phyloP scores from a whole-genome alignment of 495 filamentous ascomycete species.

The Pseudevernia furfuracea region DNA sequence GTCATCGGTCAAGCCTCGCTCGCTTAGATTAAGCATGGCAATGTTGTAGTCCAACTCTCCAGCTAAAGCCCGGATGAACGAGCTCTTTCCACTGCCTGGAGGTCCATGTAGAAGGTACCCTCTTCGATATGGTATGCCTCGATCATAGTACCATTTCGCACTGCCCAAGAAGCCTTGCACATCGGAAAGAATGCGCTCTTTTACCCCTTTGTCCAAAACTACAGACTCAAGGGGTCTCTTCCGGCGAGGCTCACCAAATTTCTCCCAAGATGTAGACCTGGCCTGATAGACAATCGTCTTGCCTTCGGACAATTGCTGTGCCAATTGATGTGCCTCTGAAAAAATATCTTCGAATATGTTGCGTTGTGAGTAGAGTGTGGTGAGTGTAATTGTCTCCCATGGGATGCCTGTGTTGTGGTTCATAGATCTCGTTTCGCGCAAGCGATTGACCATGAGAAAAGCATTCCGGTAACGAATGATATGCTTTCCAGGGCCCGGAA shows the following conservation, averaged over 20 bases:
- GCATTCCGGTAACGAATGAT: slow-evolving; percentile 77
- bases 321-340: slow-evolving; percentile 70
- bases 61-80: slow-evolving; percentile 91
- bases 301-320: slow-evolving; percentile 70
- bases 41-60: slow-evolving; percentile 91
- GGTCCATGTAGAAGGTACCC: slow-evolving; percentile 93
- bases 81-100: slow-evolving; percentile 90
- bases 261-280: slow-evolving; percentile 69
- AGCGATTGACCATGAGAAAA: slow-evolving; percentile 76
- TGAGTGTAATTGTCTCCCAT: slow-evolving; percentile 89
- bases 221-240: slow-evolving; percentile 87
- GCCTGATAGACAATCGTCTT: slow-evolving; percentile 89
- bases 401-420: slow-evolving; percentile 72
- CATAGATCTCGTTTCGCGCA: slow-evolving; percentile 67
- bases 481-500: slow-evolving; percentile 83
- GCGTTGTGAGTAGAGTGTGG: slow-evolving; percentile 80
- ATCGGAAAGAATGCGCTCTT: slow-evolving; percentile 77
- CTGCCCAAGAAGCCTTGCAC: slow-evolving; percentile 74
- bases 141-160: slow-evolving; percentile 83
- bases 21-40: slow-evolving; percentile 86
- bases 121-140: slow-evolving; percentile 88
- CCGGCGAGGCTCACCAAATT: slow-evolving; percentile 78
- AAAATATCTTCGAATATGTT: slow-evolving; percentile 83
- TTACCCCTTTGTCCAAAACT: slow-evolving; percentile 75
- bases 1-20: slow-evolving; percentile 89